Conservation (phyloP, 768 basidiomycete genomes). For the Vishniacozyma victoriae region DNA sequence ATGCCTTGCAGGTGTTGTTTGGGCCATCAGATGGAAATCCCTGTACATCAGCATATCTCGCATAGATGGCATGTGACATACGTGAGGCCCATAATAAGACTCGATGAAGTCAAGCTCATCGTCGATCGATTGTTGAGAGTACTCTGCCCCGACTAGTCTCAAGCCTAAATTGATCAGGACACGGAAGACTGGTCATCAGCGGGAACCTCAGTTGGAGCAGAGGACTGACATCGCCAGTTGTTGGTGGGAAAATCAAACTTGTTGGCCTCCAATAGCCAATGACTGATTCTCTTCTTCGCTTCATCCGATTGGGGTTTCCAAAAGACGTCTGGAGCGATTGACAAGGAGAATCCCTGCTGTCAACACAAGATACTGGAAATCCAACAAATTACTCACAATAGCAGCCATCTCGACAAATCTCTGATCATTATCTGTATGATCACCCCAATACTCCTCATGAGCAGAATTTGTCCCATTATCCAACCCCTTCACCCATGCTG, state of each 20-base stretch:
- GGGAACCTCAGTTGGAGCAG: neutral
- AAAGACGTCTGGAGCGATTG: constrained; percentile 59
- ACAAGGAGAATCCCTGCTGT: constrained; percentile 55
- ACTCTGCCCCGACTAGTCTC: constrained; percentile 25
- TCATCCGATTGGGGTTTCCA: constrained; percentile 24
- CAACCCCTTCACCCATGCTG: constrained; percentile 59
- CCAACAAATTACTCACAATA: constrained; percentile 50
- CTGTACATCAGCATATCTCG: constrained; percentile 1
- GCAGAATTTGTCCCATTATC: constrained; percentile 59
- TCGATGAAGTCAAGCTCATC: constrained; percentile 24
- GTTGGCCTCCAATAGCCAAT: constrained; percentile 18
- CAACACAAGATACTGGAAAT: neutral
- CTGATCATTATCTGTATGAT: constrained; percentile 65
- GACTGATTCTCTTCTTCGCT: constrained; percentile 14
- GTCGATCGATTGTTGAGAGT: constrained; percentile 22
- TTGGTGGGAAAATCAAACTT: constrained; percentile 18
- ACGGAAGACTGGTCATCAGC: constrained; percentile 18
- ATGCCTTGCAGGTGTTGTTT: constrained; percentile 9
- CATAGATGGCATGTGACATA: constrained; percentile 6
- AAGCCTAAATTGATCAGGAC: constrained; percentile 26
- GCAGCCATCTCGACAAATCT: constrained; percentile 75
- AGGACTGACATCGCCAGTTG: constrained; percentile 33
- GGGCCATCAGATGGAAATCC: constrained; percentile 27
- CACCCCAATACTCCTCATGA: constrained; percentile 65
- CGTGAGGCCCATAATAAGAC: constrained; percentile 22